Percentiles rank a stretch among this genome's conserved stretches.
Conservation (phyloP, 2,329 filamentous ascomycete species). For the Samsoniella hepiali region DNA sequence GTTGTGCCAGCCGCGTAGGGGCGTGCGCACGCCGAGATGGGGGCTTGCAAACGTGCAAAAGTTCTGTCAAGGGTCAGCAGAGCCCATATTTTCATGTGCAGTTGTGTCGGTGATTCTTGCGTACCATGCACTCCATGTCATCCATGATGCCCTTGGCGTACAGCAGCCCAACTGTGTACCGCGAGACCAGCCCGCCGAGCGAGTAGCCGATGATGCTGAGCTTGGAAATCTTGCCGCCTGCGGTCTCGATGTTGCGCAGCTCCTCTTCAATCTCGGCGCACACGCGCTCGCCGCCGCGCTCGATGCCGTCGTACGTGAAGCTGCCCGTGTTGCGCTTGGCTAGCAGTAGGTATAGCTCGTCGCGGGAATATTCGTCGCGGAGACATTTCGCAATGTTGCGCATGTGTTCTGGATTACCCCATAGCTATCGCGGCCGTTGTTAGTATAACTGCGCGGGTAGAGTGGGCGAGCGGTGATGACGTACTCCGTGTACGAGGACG, state of each 20-base stretch:
- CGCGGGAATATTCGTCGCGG: constrained; percentile 56
- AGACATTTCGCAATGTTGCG: constrained; percentile 63
- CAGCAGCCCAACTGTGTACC: constrained; percentile 83
- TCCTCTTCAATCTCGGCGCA: constrained; percentile 66
- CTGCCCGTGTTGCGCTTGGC: constrained; percentile 70
- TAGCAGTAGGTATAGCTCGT: constrained; percentile 66
- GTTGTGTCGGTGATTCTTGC: constrained; percentile 25
- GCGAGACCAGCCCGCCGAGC: constrained; percentile 78
- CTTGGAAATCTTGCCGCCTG: constrained; percentile 71
- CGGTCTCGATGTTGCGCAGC: constrained; percentile 51
- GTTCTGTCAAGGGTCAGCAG: constrained; percentile 51
- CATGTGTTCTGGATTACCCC: constrained; percentile 77
- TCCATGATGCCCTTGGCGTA: constrained; percentile 79
- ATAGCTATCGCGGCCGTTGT: constrained; percentile 48
- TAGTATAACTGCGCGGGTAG: background rate
- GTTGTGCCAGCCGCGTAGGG: constrained; percentile 62
- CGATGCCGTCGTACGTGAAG: constrained; percentile 69
- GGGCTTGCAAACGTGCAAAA: constrained; percentile 91
- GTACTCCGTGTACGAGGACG: constrained; percentile 73
- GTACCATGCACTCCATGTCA: constrained; percentile 69
- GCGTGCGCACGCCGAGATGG: constrained; percentile 72
- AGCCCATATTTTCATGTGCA: background rate
- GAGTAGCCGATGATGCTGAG: constrained; percentile 89
- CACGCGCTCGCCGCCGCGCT: constrained; percentile 64
- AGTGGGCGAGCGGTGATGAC: constrained; percentile 27